Evolutionary conservation across 2,329 filamentous ascomycete genomes (phyloP).

Genomic region (Fonsecaea pugnacius): DNA sequence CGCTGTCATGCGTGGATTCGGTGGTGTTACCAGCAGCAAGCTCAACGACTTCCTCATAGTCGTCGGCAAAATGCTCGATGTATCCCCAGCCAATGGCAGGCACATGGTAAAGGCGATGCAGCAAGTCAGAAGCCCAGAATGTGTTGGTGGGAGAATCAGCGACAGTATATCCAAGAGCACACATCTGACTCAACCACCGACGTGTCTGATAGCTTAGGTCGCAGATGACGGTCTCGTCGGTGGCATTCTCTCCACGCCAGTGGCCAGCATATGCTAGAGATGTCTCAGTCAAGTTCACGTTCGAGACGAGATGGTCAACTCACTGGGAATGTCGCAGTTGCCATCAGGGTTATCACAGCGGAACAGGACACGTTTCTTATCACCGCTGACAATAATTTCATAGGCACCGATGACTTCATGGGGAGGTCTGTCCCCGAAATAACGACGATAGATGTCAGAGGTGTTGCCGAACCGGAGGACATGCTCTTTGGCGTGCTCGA

Average conservation of each 20-base stretch:
- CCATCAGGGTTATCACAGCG: conserved; percentile 70
- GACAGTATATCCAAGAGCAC: conserved; percentile 66
- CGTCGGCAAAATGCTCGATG: conserved; percentile 67
- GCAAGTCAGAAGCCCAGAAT: conserved; percentile 69
- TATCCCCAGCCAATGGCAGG: conserved; percentile 62
- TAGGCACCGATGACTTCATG: conserved; percentile 66
- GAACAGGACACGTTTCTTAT: conserved; percentile 64
- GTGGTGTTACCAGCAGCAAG: conserved; percentile 57
- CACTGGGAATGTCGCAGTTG: conserved; percentile 56
- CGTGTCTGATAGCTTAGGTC: conserved; percentile 64
- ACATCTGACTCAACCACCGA: conserved; percentile 63
- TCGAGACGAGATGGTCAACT: too few species aligned
- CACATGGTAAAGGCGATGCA: conserved; percentile 70
- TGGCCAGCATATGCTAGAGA: conserved; percentile 67
- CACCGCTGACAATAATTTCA: conserved; percentile 62
- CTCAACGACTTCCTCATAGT: conserved; percentile 60
- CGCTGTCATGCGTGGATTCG: conserved; percentile 61
- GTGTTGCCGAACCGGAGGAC: conserved; percentile 55
- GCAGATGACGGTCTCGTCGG: conserved; percentile 72
- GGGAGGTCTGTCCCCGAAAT: conserved; percentile 66
- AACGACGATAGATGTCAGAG: conserved; percentile 66
- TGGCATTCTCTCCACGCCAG: conserved; percentile 68
- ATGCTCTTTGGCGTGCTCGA: conserved; percentile 66
- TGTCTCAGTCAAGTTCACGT: conserved; percentile 12
- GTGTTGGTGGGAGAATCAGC: conserved; percentile 60